Base-by-base conservation (phyloP, 768 basidiomycete species). In the Podaxis mareebaensis region DNA sequence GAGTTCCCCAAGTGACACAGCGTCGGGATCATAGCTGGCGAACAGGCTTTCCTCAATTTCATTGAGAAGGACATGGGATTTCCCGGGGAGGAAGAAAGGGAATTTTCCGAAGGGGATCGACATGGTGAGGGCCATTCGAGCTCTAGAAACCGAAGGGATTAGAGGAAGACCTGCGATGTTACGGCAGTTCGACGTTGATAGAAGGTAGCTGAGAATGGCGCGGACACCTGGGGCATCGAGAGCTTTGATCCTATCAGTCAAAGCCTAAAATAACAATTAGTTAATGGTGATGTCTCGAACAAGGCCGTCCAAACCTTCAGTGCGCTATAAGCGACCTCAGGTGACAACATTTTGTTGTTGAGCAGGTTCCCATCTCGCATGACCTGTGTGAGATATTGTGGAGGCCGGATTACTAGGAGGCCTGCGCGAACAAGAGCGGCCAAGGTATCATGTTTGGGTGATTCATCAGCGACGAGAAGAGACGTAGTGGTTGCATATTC, bases 161-260 rank as follows among this genome's bases (percentile, higher is more conserved):
- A 83, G 59, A 2, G 79, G 80, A 2, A 83, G 68, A 1, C 72
- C 75, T 12, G 75, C 61, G 7, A 83, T 53, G 56, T 77, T 72
- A 17, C 64, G 61, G 17, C 81, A 54, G 26, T 78, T 67, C 0
- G 67, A 58, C 0, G 70, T 70, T 1, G 76, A 76, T 3, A 82
- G 66, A 0, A 83, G 72, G 63, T 80, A 83, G 3, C 63, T 61
- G 12, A 74, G 65, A 26, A 79, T 60, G 4, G 60, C 42, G 0
- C 51, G 20, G 13, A 64, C 53, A 22, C 67, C 66, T 1, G 44
- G 53, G 28, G 55, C 51, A 24, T 28, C 15, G 8, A 51, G 53
- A 15, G 46, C 38, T 11, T 17, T 7, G 15, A 60, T 12, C 15
- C 40, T 26, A 5, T 17, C 7, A 20, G 15, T 7, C 11, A 51